Conservation (phyloP, 1,139 yeast genomes). For the Debaryomyces sp. region DNA sequence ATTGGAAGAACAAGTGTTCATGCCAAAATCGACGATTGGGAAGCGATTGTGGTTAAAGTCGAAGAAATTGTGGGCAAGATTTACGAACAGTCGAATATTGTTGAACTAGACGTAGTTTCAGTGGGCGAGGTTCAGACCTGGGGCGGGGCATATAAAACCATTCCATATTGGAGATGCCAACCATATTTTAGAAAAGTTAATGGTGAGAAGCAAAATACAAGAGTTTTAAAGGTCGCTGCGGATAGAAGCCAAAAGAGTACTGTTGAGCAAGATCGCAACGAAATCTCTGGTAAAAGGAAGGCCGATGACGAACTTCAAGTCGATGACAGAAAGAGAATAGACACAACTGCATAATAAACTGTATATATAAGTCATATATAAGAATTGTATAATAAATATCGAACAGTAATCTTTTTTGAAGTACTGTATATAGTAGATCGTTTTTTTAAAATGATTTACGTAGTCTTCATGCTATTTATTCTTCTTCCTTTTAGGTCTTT, state of each 20-base stretch:
- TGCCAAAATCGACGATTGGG: slow-evolving; percentile 62
- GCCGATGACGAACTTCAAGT: slow-evolving; percentile 15
- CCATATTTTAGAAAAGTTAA: slow-evolving; percentile 89
- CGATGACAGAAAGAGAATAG: slow-evolving; percentile 3
- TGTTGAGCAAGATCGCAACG: slow-evolving; percentile 1
- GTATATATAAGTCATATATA: not conserved
- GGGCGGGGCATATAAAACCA: slow-evolving; percentile 79
- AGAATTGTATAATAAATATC: not conserved
- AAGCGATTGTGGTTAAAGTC: slow-evolving; percentile 65
- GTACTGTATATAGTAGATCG: not conserved
- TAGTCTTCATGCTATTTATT: not conserved
- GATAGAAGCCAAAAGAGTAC: slow-evolving; percentile 10
- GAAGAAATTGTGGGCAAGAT: slow-evolving; percentile 66
- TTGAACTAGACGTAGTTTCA: slow-evolving; percentile 51
- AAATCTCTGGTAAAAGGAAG: slow-evolving; percentile 16
- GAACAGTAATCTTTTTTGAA: not conserved
- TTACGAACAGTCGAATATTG: slow-evolving; percentile 44
- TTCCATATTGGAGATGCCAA: slow-evolving; percentile 98
- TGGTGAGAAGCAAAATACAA: slow-evolving; percentile 56
- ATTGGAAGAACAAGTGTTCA: slow-evolving; percentile 61
- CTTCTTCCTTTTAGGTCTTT: not conserved
- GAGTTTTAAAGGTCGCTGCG: slow-evolving; percentile 47
- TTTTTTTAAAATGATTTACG: not conserved
- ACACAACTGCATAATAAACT: not conserved
- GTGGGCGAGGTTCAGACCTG: slow-evolving; percentile 61